Evolutionary conservation across 257 asterid genomes (phyloP).

Genomic region (Penstemon newberryi): DNA sequence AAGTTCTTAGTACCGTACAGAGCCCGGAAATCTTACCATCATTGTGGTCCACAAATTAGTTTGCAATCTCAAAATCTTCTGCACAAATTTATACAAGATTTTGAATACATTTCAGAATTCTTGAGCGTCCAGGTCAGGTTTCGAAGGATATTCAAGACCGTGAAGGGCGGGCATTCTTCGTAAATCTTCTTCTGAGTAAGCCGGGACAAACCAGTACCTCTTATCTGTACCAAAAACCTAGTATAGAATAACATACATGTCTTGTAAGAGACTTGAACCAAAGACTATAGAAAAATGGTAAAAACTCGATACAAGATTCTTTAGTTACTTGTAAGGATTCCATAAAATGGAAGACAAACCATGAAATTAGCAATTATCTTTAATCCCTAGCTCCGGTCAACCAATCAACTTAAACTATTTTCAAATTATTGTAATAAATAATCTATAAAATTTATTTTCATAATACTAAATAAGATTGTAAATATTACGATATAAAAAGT

Average conservation of each 20-base stretch:
- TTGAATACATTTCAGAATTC: conserved; percentile 33
- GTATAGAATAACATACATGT: not conserved
- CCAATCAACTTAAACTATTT: too few species aligned
- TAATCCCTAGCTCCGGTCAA: too few species aligned
- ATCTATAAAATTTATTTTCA: too few species aligned
- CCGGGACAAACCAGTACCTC: conserved; percentile 59
- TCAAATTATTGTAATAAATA: too few species aligned
- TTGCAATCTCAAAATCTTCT: not conserved
- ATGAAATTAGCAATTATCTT: too few species aligned
- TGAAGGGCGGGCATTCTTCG: conserved; percentile 65
- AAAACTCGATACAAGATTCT: too few species aligned
- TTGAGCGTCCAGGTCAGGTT: conserved; percentile 52
- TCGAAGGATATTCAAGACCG: conserved; percentile 70
- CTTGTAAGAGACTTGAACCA: not conserved
- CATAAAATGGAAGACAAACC: too few species aligned
- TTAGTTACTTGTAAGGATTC: too few species aligned
- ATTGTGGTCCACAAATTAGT: conserved; percentile 2
- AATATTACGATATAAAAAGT: too few species aligned
- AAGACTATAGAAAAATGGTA: not conserved
- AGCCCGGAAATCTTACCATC: not conserved
- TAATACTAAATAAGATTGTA: too few species aligned
- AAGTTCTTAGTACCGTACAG: not conserved
- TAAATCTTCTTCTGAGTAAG: conserved; percentile 62
- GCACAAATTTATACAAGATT: not conserved
- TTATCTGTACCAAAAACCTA: conserved; percentile 68